Evolutionary conservation across 169 alveolate species (phyloP), one percentile per base, ranked within the genome.

Genomic region (Eimeria tenella): DNA sequence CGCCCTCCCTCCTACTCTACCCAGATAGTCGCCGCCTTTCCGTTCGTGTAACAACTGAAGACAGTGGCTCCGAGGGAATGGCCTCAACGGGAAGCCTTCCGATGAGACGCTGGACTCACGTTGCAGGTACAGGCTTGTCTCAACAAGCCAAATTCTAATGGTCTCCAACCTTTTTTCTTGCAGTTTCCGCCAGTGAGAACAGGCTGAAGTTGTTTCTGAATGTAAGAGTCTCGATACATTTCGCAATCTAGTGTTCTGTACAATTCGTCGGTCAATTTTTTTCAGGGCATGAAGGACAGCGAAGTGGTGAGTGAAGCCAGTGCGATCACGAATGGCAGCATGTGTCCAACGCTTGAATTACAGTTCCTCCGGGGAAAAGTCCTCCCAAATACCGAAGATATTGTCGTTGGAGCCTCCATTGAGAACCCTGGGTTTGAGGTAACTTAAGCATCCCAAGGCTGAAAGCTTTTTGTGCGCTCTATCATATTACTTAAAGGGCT

Each of bases 361-460:
- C 75, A 91, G 94, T 71, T 50, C 58, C 94, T 91, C 9, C 94
- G 94, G 7, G 94, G 94, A 53, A 63, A n/a, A n/a, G 94, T 91
- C 11, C 75, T 91, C 31, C 70, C 94, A 53, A 91, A 91, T 63
- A 53, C 91, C 17, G 91, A 86, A 10, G 91, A 91, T 63, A 79
- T 91, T 31, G 90, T 91, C 4, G 86, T 91, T 52, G 94, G 94
- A 8, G 79, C 94, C 23, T 77, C 94, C 11, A 52, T 91, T 52
- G 94, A 91, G 91, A 77, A 91, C 75, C 79, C 92, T 49, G 94
- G 94, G 49, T 91, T 91, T 63, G 94, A 91, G 90, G 94, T 91
- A 62, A 3, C 79, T 19, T 68, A 62, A 42, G 5, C 25, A 10
- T 58, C 56, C 77, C 77, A n/a, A 50, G 5, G 60, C 50, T 62